Evolutionary conservation across 129 eudicot species (phyloP).

Genomic region (Helianthus tuberosus): DNA sequence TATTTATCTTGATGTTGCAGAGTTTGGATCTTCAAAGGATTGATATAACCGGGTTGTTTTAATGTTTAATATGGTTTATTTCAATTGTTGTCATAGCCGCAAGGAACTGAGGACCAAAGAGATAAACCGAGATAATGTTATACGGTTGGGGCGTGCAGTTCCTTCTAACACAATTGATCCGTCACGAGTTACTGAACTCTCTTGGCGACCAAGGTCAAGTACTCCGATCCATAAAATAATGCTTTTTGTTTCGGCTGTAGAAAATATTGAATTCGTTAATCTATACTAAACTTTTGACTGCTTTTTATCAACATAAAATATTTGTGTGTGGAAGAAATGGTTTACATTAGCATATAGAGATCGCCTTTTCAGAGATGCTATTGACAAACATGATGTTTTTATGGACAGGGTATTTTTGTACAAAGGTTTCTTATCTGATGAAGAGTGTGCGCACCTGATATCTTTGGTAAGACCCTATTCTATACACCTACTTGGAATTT

Average conservation of each 20-base stretch:
- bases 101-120: slow-evolving; percentile 60
- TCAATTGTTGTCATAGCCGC: slow-evolving; percentile 44
- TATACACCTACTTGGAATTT: not conserved
- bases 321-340: not conserved
- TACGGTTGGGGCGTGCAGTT: slow-evolving; percentile 34
- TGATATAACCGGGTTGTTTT: not conserved
- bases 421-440: slow-evolving; percentile 67
- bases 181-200: slow-evolving; percentile 59
- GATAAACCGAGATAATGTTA: slow-evolving; percentile 31
- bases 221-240: slow-evolving; percentile 24
- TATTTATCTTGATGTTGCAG: no score
- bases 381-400: slow-evolving; percentile 35
- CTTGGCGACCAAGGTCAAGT: slow-evolving; percentile 99
- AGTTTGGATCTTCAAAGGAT: no score
- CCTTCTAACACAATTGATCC: slow-evolving; percentile 54
- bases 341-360: no score
- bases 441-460: slow-evolving; percentile 79
- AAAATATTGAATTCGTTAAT: not conserved
- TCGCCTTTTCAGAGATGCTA: slow-evolving; percentile 28
- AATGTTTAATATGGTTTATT: slow-evolving; percentile 21
- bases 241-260: not conserved
- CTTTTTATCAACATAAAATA: not conserved
- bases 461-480: slow-evolving; percentile 47
- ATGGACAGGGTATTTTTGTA: slow-evolving; percentile 71
- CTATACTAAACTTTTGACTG: not conserved